Percentiles rank a stretch among this genome's conserved stretches.
phyloP scores from a whole-genome alignment of 2,329 filamentous ascomycete genomes.

The Phialocephala sp. region DNA sequence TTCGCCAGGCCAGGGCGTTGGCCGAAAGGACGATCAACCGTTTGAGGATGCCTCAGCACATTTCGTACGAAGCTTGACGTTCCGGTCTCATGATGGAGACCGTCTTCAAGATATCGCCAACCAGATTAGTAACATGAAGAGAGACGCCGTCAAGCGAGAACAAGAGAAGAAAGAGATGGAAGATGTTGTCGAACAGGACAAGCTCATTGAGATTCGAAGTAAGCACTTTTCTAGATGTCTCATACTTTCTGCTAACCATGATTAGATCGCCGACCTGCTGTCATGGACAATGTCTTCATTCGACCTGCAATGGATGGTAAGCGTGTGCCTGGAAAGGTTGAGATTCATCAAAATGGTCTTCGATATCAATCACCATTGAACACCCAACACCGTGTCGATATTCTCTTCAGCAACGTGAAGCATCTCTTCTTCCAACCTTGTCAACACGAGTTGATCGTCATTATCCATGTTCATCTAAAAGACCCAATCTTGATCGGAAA shows the following conservation, averaged over 20 bases:
- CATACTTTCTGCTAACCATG: slow-evolving; percentile 47
- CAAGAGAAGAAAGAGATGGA: slow-evolving; percentile 99
- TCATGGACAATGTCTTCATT: slow-evolving; percentile 93
- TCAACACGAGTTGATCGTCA: slow-evolving; percentile 93
- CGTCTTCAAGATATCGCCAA: slow-evolving; percentile 90
- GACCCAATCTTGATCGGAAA: slow-evolving; percentile 97
- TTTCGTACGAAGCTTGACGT: slow-evolving; percentile 93
- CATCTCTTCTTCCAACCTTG: slow-evolving; percentile 99
- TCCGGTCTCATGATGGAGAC: slow-evolving; percentile 87
- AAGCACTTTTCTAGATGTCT: slow-evolving; percentile 46
- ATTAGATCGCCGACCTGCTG: slow-evolving; percentile 84
- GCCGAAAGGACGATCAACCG: slow-evolving; percentile 94
- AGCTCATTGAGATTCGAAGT: slow-evolving; percentile 93
- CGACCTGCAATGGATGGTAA: slow-evolving; percentile 96
- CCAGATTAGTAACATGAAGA: slow-evolving; percentile 96
- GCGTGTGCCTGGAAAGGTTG: slow-evolving; percentile 91
- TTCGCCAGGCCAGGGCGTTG: slow-evolving; percentile 95
- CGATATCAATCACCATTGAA: slow-evolving; percentile 86
- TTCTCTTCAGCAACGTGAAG: slow-evolving; percentile 97
- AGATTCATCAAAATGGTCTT: slow-evolving; percentile 99
- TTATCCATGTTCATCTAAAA: slow-evolving; percentile 97
- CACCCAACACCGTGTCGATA: slow-evolving; percentile 83
- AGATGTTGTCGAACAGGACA: slow-evolving; percentile 98
- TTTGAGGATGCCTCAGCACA: slow-evolving; percentile 97
- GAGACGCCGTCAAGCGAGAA: slow-evolving; percentile 87